Conservation (phyloP, 495 filamentous ascomycete genomes). For the Daldinia caldariorum region DNA sequence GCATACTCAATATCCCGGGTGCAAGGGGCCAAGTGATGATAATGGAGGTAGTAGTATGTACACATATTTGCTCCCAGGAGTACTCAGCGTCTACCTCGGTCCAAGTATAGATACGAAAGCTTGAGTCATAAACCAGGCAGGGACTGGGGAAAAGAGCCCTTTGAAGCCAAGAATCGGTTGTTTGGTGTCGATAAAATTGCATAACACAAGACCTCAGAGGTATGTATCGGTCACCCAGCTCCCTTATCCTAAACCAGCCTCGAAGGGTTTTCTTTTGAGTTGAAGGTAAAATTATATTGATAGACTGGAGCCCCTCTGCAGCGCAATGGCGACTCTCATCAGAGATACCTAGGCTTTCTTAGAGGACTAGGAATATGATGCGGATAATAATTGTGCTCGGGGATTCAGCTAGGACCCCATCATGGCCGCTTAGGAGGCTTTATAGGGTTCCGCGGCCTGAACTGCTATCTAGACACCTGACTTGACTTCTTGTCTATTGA, state of each 20-base stretch:
- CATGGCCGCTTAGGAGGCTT: slow-evolving; percentile 7
- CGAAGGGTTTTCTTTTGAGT: not conserved
- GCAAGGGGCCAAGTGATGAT: slow-evolving; percentile 55
- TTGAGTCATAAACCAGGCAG: not conserved
- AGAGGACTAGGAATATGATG: not conserved
- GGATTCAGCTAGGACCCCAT: not conserved
- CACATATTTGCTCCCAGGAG: slow-evolving; percentile 40
- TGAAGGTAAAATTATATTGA: not conserved
- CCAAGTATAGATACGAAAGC: not conserved
- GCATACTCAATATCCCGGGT: slow-evolving; percentile 51
- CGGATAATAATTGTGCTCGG: not conserved
- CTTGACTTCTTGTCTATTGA: not conserved
- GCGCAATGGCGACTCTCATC: not conserved
- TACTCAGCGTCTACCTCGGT: not conserved
- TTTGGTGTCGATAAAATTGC: not conserved
- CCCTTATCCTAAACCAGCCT: not conserved
- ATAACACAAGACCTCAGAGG: not conserved
- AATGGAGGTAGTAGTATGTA: slow-evolving; percentile 49
- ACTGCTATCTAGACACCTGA: not conserved
- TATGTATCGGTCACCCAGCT: not conserved
- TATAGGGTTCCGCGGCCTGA: slow-evolving; percentile 4
- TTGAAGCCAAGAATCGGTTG: not conserved
- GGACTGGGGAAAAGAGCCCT: not conserved
- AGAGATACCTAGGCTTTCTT: not conserved
- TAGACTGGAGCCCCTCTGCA: not conserved